These are phyloP conservation scores for Metarhizium guizhouense DNA, from an alignment of 2,329 filamentous ascomycete species.

Conservation along the genomic window DNA sequence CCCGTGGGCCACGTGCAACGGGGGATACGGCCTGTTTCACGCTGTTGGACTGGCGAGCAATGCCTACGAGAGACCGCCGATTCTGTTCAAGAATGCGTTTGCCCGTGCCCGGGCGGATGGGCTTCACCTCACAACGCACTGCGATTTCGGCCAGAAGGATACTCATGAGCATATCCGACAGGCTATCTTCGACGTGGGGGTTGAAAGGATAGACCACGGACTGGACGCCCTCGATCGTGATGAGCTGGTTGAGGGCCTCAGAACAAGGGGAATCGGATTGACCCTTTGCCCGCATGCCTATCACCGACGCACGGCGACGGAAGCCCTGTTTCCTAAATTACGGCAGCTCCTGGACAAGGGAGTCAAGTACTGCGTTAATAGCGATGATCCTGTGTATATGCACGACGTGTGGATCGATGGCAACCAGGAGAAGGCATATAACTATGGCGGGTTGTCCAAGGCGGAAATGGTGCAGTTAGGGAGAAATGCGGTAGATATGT, in stretches of 20 bases:
- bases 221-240: slow-evolving; percentile 53
- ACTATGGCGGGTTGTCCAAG: slow-evolving; percentile 29
- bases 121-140: slow-evolving; percentile 38
- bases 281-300: slow-evolving; percentile 53
- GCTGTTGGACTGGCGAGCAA: slow-evolving; percentile 39
- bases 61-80: slow-evolving; percentile 34
- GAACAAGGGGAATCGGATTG: slow-evolving; percentile 45
- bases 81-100: slow-evolving; percentile 33
- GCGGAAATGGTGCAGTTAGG: slow-evolving; percentile 32
- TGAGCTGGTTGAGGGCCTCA: slow-evolving; percentile 47
- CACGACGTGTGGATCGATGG: slow-evolving; percentile 40
- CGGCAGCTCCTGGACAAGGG: slow-evolving; percentile 50
- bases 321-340: slow-evolving; percentile 39
- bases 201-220: slow-evolving; percentile 65
- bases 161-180: slow-evolving; percentile 42
- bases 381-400: slow-evolving; percentile 61
- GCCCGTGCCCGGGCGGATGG: slow-evolving; percentile 27
- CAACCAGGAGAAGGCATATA: slow-evolving; percentile 34
- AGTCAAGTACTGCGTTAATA: slow-evolving; percentile 61
- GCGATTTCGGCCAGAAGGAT: slow-evolving; percentile 41
- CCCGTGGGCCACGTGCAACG: slow-evolving; percentile 24
- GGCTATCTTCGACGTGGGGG: slow-evolving; percentile 51
- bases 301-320: slow-evolving; percentile 12
- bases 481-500: slow-evolving; percentile 34
- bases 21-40: slow-evolving; percentile 29